Conservation (phyloP, 208 protist genomes). For the Leishmania turanica region DNA sequence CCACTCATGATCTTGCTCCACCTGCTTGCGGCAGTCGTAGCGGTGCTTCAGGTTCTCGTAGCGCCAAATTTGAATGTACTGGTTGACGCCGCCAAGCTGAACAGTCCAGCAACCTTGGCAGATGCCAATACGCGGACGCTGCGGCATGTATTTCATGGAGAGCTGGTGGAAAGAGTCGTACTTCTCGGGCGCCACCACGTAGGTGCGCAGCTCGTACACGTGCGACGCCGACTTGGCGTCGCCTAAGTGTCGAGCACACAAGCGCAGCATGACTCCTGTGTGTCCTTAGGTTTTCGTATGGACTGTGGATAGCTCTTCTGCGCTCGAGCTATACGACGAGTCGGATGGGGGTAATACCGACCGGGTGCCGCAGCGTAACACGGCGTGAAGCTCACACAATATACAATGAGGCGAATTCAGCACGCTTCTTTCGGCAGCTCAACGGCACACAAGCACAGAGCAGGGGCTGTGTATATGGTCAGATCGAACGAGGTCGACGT, state of each 20-base stretch:
- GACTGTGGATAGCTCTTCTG: not conserved
- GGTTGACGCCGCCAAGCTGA: conserved; percentile 75
- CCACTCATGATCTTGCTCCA: conserved; percentile 74
- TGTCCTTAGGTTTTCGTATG: conserved; percentile 5
- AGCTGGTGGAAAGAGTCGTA: conserved; percentile 64
- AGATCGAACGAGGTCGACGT: not conserved
- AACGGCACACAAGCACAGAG: not conserved
- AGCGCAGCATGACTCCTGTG: conserved; percentile 40
- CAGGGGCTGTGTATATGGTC: not conserved
- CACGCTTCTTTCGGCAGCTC: not conserved
- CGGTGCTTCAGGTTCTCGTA: conserved; percentile 79
- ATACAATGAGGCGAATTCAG: not conserved
- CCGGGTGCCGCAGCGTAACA: not conserved
- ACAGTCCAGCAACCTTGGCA: conserved; percentile 78
- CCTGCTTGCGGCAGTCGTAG: conserved; percentile 46
- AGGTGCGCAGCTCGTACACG: conserved; percentile 71
- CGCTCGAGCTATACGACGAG: not conserved
- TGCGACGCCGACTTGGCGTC: conserved; percentile 27
- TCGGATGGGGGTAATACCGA: not conserved
- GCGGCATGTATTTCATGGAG: conserved; percentile 58
- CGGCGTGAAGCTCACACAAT: not conserved
- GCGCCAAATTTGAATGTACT: conserved; percentile 79
- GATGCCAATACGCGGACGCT: conserved; percentile 40
- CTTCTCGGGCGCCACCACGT: conserved; percentile 54
- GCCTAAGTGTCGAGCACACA: conserved; percentile 19